Evolutionary conservation across 306 rosid species (phyloP).

Genomic region (Gillenia trifoliata): DNA sequence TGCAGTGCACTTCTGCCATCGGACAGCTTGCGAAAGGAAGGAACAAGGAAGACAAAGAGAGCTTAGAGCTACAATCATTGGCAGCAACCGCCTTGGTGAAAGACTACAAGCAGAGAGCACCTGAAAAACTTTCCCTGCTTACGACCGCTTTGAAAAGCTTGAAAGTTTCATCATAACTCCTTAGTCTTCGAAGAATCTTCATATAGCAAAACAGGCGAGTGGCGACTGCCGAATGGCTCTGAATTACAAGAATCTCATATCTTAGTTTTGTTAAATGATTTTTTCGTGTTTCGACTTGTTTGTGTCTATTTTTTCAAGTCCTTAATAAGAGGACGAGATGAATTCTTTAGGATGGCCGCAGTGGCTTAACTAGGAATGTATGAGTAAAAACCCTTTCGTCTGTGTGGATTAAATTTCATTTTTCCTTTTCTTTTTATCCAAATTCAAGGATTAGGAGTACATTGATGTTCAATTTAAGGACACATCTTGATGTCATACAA

Average conservation of each 20-base stretch:
- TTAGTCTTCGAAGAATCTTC: slow-evolving; percentile 16
- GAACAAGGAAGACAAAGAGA: slow-evolving; percentile 90
- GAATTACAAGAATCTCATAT: slow-evolving; percentile 6
- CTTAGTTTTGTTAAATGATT: slow-evolving; percentile 4
- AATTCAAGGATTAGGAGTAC: background rate
- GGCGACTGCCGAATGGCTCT: slow-evolving; percentile 10
- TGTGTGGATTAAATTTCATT: background rate
- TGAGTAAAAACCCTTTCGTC: background rate
- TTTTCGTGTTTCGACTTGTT: background rate
- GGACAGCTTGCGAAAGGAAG: slow-evolving; percentile 78
- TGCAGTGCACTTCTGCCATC: slow-evolving; percentile 81
- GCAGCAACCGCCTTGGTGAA: slow-evolving; percentile 80
- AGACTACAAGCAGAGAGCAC: slow-evolving; percentile 93
- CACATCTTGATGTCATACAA: background rate
- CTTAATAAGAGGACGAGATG: slow-evolving; percentile 1
- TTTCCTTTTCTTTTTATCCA: background rate
- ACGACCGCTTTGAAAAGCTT: slow-evolving; percentile 65
- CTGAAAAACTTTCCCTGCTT: slow-evolving; percentile 80
- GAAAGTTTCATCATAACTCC: slow-evolving; percentile 65
- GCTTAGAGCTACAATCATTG: slow-evolving; percentile 73
- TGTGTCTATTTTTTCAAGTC: background rate
- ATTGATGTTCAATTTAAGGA: background rate
- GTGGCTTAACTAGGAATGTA: slow-evolving; percentile 17
- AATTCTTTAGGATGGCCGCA: slow-evolving; percentile 4
- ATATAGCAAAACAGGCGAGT: slow-evolving; percentile 19